Conservation (phyloP, 2,329 filamentous ascomycete species). For the Paecilomyces dactylethromorphus region DNA sequence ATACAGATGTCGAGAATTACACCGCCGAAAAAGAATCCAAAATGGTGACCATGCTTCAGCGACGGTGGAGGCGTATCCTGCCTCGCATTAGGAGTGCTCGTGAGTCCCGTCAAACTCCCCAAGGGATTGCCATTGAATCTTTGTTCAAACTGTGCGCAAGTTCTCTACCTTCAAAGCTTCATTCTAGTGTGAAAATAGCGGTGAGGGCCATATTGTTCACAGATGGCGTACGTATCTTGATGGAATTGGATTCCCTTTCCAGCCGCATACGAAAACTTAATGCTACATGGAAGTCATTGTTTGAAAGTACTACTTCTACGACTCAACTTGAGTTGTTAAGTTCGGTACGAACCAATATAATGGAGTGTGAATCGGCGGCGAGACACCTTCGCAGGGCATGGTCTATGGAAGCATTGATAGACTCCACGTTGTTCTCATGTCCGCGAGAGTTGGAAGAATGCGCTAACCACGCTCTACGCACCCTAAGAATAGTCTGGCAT, state of each 20-base stretch:
- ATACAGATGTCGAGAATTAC: not conserved
- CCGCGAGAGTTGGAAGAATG: not conserved
- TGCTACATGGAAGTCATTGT: slow-evolving; percentile 2
- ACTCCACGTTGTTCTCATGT: not conserved
- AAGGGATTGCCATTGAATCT: slow-evolving; percentile 1
- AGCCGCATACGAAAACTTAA: slow-evolving; percentile 1
- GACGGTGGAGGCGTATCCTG: slow-evolving; percentile 8
- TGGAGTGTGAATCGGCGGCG: slow-evolving; percentile 2
- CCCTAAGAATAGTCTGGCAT: slow-evolving; percentile 1
- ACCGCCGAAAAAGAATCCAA: slow-evolving; percentile 1
- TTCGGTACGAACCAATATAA: slow-evolving; percentile 1
- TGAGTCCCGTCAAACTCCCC: not conserved
- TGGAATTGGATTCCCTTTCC: not conserved
- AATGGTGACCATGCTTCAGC: slow-evolving; percentile 6
- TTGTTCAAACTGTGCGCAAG: slow-evolving; percentile 1
- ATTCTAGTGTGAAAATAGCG: slow-evolving; percentile 1
- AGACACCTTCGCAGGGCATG: slow-evolving; percentile 1
- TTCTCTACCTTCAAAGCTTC: not conserved
- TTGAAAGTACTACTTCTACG: not conserved
- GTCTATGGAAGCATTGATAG: slow-evolving; percentile 5
- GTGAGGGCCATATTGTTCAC: slow-evolving; percentile 9
- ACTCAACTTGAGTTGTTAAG: slow-evolving; percentile 7
- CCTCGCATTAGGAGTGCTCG: slow-evolving; percentile 1
- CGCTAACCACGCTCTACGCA: slow-evolving; percentile 4
- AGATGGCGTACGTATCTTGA: slow-evolving; percentile 3